Percentiles rank a stretch among this genome's conserved stretches.
Conservation (phyloP, 192 early-diverging fungal genomes). For the Mortierella hygrophila region DNA sequence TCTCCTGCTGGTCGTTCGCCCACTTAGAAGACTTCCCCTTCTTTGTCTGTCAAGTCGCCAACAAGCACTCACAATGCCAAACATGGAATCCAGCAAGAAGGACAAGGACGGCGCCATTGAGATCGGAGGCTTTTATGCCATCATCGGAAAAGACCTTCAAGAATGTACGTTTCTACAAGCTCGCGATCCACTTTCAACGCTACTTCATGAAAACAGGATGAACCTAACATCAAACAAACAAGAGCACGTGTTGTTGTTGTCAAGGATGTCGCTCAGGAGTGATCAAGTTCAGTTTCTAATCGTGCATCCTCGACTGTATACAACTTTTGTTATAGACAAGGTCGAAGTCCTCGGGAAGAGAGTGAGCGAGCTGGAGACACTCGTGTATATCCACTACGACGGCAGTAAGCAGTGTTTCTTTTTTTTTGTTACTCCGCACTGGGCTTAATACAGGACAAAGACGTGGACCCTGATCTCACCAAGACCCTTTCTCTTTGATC, state of each 20-base stretch:
- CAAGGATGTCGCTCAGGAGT: not conserved
- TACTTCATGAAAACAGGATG: not conserved
- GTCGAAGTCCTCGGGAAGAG: conserved; percentile 51
- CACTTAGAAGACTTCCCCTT: not conserved
- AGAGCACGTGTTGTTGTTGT: not conserved
- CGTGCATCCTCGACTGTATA: not conserved
- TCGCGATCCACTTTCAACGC: not conserved
- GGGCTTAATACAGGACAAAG: not conserved
- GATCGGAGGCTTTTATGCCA: conserved; percentile 34
- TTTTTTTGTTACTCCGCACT: not conserved
- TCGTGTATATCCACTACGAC: conserved; percentile 50
- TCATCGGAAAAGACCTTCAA: conserved; percentile 47
- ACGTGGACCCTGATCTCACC: not conserved
- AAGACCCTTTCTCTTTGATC: not conserved
- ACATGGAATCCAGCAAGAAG: conserved; percentile 6
- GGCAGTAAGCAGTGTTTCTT: conserved; percentile 34
- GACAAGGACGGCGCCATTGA: conserved; percentile 30
- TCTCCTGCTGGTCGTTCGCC: no score
- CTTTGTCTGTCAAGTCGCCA: not conserved
- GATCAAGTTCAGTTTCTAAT: not conserved
- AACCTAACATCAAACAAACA: not conserved
- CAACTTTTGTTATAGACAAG: conserved; percentile 20
- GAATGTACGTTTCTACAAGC: conserved; percentile 33
- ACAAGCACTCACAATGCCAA: not conserved
- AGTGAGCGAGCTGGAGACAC: conserved; percentile 38